Evolutionary conservation across 2,329 filamentous ascomycete genomes (phyloP).

Genomic region (Microdochium nivale): DNA sequence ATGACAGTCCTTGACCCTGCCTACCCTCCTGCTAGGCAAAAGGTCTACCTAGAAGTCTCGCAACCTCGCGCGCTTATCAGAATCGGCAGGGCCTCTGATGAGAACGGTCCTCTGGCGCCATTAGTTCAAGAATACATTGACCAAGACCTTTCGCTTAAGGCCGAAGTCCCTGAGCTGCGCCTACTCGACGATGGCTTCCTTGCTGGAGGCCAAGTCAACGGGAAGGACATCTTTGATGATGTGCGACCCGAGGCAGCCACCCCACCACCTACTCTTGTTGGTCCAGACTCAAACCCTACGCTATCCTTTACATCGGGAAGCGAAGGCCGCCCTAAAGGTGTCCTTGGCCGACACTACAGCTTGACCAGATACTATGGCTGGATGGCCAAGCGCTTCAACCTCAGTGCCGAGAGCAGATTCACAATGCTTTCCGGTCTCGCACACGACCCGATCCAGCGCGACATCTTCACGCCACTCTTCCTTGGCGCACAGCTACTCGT

Average conservation of each 20-base stretch:
- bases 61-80: conserved; percentile 63
- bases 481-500: conserved; percentile 72
- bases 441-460: conserved; percentile 59
- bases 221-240: conserved; percentile 56
- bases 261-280: conserved; percentile 66
- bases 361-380: conserved; percentile 82
- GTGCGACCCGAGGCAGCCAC: conserved; percentile 40
- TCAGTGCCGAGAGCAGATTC: conserved; percentile 66
- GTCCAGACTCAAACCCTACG: conserved; percentile 76
- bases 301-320: conserved; percentile 66
- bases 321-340: conserved; percentile 78
- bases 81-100: conserved; percentile 64
- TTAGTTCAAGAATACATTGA: conserved; percentile 57
- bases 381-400: conserved; percentile 80
- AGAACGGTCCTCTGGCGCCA: conserved; percentile 49
- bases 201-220: conserved; percentile 57
- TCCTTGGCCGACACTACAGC: conserved; percentile 78
- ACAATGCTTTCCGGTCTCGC: conserved; percentile 81
- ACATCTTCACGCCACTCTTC: conserved; percentile 89
- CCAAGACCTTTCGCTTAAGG: conserved; percentile 62
- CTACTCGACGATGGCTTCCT: conserved; percentile 65
- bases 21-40: conserved; percentile 74
- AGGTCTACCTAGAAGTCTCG: conserved; percentile 75
- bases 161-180: conserved; percentile 64
- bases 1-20: conserved; percentile 67